Conservation (phyloP, 106 monocot species). For the Vanilla planifolia region DNA sequence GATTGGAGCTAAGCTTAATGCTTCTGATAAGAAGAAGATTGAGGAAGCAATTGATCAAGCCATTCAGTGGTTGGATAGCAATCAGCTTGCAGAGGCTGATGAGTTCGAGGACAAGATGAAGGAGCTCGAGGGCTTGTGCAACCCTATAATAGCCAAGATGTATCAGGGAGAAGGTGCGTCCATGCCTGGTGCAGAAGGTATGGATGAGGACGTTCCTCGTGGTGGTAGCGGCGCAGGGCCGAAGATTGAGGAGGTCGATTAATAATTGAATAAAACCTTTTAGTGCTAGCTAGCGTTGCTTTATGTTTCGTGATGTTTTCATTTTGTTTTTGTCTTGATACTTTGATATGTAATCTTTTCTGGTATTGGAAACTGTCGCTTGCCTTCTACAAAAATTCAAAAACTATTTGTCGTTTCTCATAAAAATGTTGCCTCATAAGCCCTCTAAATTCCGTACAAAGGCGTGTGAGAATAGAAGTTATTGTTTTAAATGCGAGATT, state of each 20-base stretch:
- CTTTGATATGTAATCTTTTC: too few relatives aligned
- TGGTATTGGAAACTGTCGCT: too few relatives aligned
- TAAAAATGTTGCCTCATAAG: too few relatives aligned
- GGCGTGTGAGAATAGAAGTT: too few relatives aligned
- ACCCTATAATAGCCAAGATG: constrained; percentile 54
- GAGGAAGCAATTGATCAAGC: constrained; percentile 45
- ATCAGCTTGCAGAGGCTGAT: constrained; percentile 46
- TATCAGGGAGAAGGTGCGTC: constrained; percentile 33
- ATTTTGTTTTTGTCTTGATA: too few relatives aligned
- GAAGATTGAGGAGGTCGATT: constrained; percentile 36
- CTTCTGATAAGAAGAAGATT: constrained; percentile 48
- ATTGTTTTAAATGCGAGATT: too few relatives aligned
- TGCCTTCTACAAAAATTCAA: too few relatives aligned
- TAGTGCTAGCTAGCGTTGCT: too few relatives aligned
- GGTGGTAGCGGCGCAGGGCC: constrained; percentile 23
- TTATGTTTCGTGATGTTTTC: too few relatives aligned
- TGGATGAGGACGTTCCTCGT: constrained; percentile 24
- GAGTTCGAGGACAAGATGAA: constrained; percentile 62
- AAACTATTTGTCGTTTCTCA: too few relatives aligned
- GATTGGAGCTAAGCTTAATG: constrained; percentile 34
- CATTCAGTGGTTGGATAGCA: constrained; percentile 49
- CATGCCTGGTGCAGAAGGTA: constrained; percentile 16
- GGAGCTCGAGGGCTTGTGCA: constrained; percentile 52
- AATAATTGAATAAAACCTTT: not conserved
- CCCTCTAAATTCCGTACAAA: too few relatives aligned